phyloP scores from a whole-genome alignment of 352 stramenopile genomes.

The Phytophthora cryptogea region DNA sequence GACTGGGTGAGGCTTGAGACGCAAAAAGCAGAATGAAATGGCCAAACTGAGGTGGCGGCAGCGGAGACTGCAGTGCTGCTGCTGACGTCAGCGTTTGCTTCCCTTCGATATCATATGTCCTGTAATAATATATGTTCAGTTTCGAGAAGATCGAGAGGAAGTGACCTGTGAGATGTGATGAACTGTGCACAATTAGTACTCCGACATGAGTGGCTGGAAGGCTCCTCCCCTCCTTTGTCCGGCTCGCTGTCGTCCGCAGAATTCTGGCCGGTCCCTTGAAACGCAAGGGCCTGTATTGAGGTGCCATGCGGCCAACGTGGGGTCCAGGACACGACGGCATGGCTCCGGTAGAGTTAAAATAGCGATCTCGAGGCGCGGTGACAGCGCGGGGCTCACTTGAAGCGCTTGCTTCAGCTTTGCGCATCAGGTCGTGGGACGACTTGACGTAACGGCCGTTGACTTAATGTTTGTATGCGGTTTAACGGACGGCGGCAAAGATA shows the following conservation, averaged over 20 bases:
- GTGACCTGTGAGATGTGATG: not conserved
- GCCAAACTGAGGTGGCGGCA: not conserved
- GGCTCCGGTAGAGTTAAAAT: slow-evolving; percentile 27
- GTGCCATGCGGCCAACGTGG: slow-evolving; percentile 5
- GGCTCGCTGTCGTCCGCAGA: slow-evolving; percentile 28
- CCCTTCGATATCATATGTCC: not conserved
- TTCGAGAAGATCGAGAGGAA: not conserved
- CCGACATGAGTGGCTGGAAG: slow-evolving; percentile 28
- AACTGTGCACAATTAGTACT: slow-evolving; percentile 7
- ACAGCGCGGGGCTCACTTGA: slow-evolving; percentile 18
- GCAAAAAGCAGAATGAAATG: slow-evolving; percentile 73
- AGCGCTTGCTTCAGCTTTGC: slow-evolving; percentile 22
- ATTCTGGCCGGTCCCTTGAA: slow-evolving; percentile 26
- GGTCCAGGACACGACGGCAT: slow-evolving; percentile 11
- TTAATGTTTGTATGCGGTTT: slow-evolving; percentile 27
- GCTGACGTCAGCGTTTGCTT: slow-evolving; percentile 32
- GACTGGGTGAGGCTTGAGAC: slow-evolving; percentile 35
- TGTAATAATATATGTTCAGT: slow-evolving; percentile 13
- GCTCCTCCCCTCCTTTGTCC: slow-evolving; percentile 10
- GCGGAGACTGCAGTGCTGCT: not conserved
- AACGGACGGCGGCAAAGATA: slow-evolving; percentile 29
- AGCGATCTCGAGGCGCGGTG: slow-evolving; percentile 20
- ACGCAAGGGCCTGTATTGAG: slow-evolving; percentile 29
- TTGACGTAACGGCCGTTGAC: slow-evolving; percentile 21
- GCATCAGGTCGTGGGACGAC: slow-evolving; percentile 13